These are phyloP conservation scores for Penicillium coffeae DNA, from an alignment of 495 filamentous ascomycete species.

Conservation along the genomic window DNA sequence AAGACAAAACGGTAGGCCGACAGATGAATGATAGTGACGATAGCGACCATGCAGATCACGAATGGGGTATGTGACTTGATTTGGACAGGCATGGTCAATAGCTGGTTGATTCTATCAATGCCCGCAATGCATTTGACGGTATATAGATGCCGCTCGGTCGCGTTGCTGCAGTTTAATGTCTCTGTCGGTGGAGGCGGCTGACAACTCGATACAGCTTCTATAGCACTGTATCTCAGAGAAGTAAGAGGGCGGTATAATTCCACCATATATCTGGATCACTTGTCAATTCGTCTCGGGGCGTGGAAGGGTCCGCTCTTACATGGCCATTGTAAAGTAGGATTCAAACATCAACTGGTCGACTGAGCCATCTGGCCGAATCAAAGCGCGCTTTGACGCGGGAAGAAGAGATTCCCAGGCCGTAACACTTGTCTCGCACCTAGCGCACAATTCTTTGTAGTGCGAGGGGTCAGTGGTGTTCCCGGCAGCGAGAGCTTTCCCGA, in stretches of 20 bases:
- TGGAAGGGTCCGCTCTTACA: too few relatives aligned
- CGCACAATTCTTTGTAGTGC: too few relatives aligned
- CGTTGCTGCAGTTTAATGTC: too few relatives aligned
- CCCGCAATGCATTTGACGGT: constrained; percentile 23
- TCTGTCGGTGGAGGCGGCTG: constrained; percentile 22
- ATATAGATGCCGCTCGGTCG: constrained; percentile 24
- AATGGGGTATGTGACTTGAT: constrained; percentile 27
- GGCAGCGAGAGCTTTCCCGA: too few relatives aligned
- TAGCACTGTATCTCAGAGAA: constrained; percentile 24
- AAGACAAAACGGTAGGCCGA: constrained; percentile 25
- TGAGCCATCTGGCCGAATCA: too few relatives aligned
- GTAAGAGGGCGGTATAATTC: constrained; percentile 32
- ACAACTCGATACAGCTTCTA: constrained; percentile 29
- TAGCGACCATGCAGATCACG: constrained; percentile 30
- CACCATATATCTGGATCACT: constrained; percentile 27
- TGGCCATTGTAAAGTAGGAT: too few relatives aligned
- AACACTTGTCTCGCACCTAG: too few relatives aligned
- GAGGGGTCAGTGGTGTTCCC: too few relatives aligned
- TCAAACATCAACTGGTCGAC: too few relatives aligned
- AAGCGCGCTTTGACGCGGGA: too few relatives aligned
- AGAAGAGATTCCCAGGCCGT: too few relatives aligned
- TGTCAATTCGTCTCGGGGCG: too few relatives aligned
- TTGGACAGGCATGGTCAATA: constrained; percentile 24
- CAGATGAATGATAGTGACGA: constrained; percentile 24
- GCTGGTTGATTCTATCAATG: constrained; percentile 24